phyloP scores from a whole-genome alignment of 1,284 basidiomycete genomes.

The Athelia sp. region DNA sequence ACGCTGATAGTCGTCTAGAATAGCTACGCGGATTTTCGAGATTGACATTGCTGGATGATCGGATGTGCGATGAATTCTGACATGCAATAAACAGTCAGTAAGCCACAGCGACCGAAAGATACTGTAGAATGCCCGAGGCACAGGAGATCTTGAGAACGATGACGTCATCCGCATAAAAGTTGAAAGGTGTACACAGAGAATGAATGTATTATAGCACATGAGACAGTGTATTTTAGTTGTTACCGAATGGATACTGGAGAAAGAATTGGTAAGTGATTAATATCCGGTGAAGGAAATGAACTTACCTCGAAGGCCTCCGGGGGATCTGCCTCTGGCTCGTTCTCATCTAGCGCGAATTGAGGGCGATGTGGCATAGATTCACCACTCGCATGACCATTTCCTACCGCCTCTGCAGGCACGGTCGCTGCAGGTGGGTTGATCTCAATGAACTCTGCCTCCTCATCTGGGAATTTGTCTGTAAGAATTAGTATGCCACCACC shows the following conservation, averaged over 20 bases:
- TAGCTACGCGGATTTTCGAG: constrained; percentile 32
- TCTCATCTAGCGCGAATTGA: constrained; percentile 66
- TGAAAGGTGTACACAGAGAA: no score
- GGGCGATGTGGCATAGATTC: constrained; percentile 25
- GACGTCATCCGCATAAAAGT: no score
- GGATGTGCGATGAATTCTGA: no score
- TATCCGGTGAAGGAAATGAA: constrained; percentile 9
- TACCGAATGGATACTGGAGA: constrained; percentile 57
- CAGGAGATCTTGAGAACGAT: no score
- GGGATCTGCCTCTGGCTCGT: constrained; percentile 68
- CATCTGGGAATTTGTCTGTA: constrained; percentile 61
- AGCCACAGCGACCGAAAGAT: no score
- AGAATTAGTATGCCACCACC: constrained; percentile 85
- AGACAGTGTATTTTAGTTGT: constrained; percentile 37
- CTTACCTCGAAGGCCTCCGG: constrained; percentile 79
- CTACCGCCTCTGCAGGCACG: no score
- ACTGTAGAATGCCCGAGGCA: no score
- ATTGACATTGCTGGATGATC: neutral
- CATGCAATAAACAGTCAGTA: no score
- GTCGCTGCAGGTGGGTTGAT: constrained; percentile 43
- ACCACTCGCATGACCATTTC: no score
- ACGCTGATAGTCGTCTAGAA: constrained; percentile 63
- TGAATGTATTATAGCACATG: neutral
- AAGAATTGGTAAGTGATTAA: constrained; percentile 12
- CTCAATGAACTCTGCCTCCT: constrained; percentile 73